Conservation (phyloP, 202 grass and related monocot genomes). For the Zizania palustris region DNA sequence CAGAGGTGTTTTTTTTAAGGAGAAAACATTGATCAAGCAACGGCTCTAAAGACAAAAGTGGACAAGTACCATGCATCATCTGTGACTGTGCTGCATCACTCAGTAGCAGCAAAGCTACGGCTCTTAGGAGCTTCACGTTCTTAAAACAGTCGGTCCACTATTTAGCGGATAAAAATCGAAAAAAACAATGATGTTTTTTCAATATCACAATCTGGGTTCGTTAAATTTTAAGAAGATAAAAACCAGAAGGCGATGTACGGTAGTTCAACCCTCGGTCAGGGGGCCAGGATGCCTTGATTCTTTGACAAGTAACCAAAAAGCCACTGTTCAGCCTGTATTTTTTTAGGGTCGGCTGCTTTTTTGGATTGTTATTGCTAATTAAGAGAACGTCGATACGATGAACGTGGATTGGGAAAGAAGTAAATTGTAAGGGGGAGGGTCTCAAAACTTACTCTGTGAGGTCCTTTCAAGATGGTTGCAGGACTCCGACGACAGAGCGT, state of each 20-base stretch:
- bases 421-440: no score
- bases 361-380: not conserved
- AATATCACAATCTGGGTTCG: no score
- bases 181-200: no score
- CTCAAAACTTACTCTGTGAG: no score
- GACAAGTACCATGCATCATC: not conserved
- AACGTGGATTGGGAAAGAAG: no score
- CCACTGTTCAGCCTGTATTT: not conserved
- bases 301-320: slow-evolving; percentile 28
- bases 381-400: no score
- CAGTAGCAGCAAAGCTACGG: slow-evolving; percentile 21
- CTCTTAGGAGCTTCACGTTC: not conserved
- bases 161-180: no score
- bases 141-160: no score
- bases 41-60: slow-evolving; percentile 15
- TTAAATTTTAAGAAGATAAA: not conserved
- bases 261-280: slow-evolving; percentile 8
- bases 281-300: slow-evolving; percentile 45
- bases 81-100: slow-evolving; percentile 34
- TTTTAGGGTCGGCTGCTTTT: not conserved
- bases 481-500: no score
- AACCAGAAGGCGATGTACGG: not conserved
- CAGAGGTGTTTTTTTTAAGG: not conserved
- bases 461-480: no score
- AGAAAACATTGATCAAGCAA: slow-evolving; percentile 1